Percentiles rank a stretch among this genome's conserved stretches.
These are phyloP conservation scores for Trametopsis cervina DNA, from an alignment of 768 basidiomycete genomes.

Conservation along the genomic window DNA sequence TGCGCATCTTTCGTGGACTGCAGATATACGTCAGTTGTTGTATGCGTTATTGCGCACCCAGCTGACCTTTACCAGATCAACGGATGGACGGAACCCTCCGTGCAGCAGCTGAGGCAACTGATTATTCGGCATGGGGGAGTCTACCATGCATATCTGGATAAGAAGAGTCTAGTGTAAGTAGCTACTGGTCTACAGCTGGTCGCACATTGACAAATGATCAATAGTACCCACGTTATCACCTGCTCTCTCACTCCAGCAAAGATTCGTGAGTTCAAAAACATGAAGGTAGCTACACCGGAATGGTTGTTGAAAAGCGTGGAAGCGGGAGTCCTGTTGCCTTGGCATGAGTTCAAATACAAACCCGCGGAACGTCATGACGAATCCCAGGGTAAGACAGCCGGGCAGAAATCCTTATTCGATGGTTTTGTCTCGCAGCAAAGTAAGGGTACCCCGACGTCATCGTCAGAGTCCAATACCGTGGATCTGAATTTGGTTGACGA, in stretches of 20 bases:
- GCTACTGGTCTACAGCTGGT: not conserved
- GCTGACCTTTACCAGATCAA: slow-evolving; percentile 54
- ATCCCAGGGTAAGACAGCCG: slow-evolving; percentile 40
- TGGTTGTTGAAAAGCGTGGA: slow-evolving; percentile 85
- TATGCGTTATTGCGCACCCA: not conserved
- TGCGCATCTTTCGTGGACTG: slow-evolving; percentile 66
- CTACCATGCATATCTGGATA: slow-evolving; percentile 80
- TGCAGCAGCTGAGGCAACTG: slow-evolving; percentile 75
- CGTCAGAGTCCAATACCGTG: not conserved
- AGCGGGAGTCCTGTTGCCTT: slow-evolving; percentile 63
- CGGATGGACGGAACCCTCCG: slow-evolving; percentile 81
- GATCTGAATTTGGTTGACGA: not conserved
- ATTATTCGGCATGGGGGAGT: slow-evolving; percentile 79
- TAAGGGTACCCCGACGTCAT: not conserved
- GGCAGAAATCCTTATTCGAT: slow-evolving; percentile 29
- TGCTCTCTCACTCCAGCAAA: slow-evolving; percentile 88
- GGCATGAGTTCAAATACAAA: slow-evolving; percentile 65
- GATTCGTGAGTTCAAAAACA: slow-evolving; percentile 77
- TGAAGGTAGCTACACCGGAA: slow-evolving; percentile 85
- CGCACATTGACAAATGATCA: not conserved
- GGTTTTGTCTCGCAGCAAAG: slow-evolving; percentile 16
- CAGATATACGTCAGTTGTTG: slow-evolving; percentile 78
- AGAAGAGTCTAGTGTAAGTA: slow-evolving; percentile 65
- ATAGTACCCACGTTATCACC: slow-evolving; percentile 87
- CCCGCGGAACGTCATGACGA: slow-evolving; percentile 40